phyloP scores from a whole-genome alignment of 371 early-diverging fungal genomes.

The Mortierella sp. region DNA sequence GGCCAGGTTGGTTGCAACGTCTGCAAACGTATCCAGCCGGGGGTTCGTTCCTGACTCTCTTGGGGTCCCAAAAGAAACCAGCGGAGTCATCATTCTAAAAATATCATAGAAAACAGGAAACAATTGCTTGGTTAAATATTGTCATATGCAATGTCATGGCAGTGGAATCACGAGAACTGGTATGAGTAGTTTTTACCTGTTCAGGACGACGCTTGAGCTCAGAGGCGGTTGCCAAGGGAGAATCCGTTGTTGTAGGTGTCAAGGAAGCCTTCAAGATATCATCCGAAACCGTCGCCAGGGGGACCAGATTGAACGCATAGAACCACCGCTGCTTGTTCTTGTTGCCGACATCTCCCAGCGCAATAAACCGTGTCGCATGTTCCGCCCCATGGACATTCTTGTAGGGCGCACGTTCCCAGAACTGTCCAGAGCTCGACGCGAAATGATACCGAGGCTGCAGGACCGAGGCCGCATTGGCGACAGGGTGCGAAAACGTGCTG shows the following conservation, averaged over 20 bases:
- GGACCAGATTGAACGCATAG: constrained; percentile 90
- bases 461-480: constrained; percentile 64
- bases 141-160: neutral
- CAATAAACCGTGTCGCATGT: constrained; percentile 88
- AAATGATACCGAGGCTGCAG: constrained; percentile 93
- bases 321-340: constrained; percentile 84
- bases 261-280: constrained; percentile 47
- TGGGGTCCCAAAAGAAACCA: constrained; percentile 32
- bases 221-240: constrained; percentile 65
- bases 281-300: constrained; percentile 66
- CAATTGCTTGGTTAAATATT: neutral
- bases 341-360: constrained; percentile 80
- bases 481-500: constrained; percentile 52
- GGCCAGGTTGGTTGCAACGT: constrained; percentile 63
- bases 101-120: constrained; percentile 2
- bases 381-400: constrained; percentile 67
- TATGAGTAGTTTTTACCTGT: constrained; percentile 15
- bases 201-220: constrained; percentile 51
- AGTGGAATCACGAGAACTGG: neutral
- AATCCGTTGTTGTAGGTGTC: constrained; percentile 73
- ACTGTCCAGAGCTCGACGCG: constrained; percentile 72
- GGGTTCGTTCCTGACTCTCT: constrained; percentile 52
- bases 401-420: constrained; percentile 92
- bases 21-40: constrained; percentile 65
- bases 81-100: constrained; percentile 21